phyloP scores from a whole-genome alignment of 2,329 filamentous ascomycete genomes.

The Orbilia oligospora region DNA sequence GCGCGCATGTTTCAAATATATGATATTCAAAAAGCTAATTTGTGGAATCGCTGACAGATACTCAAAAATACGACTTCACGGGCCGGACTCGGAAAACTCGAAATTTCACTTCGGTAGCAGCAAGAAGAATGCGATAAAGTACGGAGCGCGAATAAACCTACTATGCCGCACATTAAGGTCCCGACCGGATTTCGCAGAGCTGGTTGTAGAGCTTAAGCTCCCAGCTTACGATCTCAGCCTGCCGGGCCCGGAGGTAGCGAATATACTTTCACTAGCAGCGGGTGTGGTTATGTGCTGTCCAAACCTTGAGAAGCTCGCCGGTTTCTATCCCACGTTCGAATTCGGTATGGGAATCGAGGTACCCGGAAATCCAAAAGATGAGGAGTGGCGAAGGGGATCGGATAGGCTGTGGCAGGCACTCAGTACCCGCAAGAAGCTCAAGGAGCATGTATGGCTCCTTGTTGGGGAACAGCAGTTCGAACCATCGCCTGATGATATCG shows the following conservation, averaged over 20 bases:
- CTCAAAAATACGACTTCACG: conserved; percentile 57
- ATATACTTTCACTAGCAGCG: conserved; percentile 49
- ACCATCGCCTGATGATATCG: conserved; percentile 57
- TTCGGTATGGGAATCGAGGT: conserved; percentile 56
- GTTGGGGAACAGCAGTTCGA: conserved; percentile 55
- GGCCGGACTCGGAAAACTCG: conserved; percentile 51
- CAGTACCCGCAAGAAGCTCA: conserved; percentile 50
- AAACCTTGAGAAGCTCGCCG: conserved; percentile 53
- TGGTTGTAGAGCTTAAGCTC: conserved; percentile 56
- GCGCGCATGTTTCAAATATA: conserved; percentile 16
- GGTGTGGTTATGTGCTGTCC: conserved; percentile 55
- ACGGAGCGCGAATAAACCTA: conserved; percentile 52
- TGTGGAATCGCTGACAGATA: conserved; percentile 35
- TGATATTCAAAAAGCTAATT: conserved; percentile 13
- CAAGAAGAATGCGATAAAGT: conserved; percentile 51
- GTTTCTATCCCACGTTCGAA: conserved; percentile 59
- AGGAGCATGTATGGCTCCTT: conserved; percentile 59
- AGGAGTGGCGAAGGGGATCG: conserved; percentile 52
- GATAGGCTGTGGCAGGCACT: conserved; percentile 57
- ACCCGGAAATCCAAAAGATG: conserved; percentile 35
- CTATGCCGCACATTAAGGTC: conserved; percentile 54
- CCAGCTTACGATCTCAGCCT: conserved; percentile 54
- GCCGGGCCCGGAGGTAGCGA: conserved; percentile 41
- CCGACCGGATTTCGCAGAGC: conserved; percentile 45
- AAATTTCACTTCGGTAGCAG: conserved; percentile 53